Conservation (phyloP, 2,329 filamentous ascomycete species). For the Phyllosticta capitalensis region DNA sequence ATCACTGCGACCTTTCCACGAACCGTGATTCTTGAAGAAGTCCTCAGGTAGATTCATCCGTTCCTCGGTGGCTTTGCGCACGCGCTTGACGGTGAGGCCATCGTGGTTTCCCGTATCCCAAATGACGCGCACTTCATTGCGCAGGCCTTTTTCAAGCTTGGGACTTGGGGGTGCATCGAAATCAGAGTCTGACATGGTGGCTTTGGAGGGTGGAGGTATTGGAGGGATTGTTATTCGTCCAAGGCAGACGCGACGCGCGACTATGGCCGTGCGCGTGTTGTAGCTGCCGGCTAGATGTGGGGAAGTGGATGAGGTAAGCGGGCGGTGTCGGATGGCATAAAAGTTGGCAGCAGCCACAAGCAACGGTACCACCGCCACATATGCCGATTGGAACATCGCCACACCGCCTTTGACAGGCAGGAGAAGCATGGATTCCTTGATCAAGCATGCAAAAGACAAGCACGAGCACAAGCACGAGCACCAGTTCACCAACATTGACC, state of each 20-base stretch:
- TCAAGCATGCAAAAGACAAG: not conserved
- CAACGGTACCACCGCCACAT: too few relatives aligned
- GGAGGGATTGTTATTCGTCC: not conserved
- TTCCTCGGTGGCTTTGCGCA: conserved; percentile 44
- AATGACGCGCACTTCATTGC: conserved; percentile 30
- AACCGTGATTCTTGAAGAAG: conserved; percentile 44
- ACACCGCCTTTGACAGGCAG: not conserved
- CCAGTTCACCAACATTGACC: not conserved
- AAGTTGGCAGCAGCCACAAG: too few relatives aligned
- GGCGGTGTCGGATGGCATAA: too few relatives aligned
- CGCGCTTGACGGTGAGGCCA: conserved; percentile 48
- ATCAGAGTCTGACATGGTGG: conserved; percentile 25
- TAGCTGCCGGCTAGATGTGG: too few relatives aligned
- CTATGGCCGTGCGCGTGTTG: not conserved
- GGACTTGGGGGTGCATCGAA: conserved; percentile 23
- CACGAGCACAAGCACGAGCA: too few relatives aligned
- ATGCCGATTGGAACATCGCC: too few relatives aligned
- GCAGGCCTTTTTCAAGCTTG: conserved; percentile 31
- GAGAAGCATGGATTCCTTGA: too few relatives aligned
- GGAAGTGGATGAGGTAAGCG: not conserved
- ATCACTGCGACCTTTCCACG: conserved; percentile 49
- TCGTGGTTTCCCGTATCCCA: conserved; percentile 35
- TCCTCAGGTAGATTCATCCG: conserved; percentile 41
- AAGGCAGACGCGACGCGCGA: not conserved
- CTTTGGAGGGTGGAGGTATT: not conserved